Percentiles rank a stretch among this genome's conserved stretches.
These are phyloP conservation scores for Pelargonium fulgidum DNA, from an alignment of 441 rosid genomes.

Conservation along the genomic window DNA sequence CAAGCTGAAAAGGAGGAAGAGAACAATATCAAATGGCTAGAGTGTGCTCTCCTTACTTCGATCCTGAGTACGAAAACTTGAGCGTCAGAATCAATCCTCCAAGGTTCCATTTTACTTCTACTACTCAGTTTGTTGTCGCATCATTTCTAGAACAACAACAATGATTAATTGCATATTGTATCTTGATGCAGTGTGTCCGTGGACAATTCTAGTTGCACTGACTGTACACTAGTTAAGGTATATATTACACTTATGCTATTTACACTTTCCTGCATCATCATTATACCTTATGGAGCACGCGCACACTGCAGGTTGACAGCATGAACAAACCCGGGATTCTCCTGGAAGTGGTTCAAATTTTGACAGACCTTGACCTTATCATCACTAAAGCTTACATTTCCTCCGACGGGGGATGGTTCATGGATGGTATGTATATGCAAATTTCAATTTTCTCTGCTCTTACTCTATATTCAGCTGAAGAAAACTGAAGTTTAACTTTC, in stretches of 20 bases:
- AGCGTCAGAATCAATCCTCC: slow-evolving; percentile 80
- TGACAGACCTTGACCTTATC: slow-evolving; percentile 74
- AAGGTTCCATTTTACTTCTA: slow-evolving; percentile 24
- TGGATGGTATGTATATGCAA: slow-evolving; percentile 46
- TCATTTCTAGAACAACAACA: too few species aligned
- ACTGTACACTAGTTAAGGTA: slow-evolving; percentile 73
- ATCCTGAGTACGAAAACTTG: slow-evolving; percentile 88
- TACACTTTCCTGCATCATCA: too few species aligned
- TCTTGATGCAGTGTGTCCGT: slow-evolving; percentile 59
- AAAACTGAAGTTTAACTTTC: not conserved
- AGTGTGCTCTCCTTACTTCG: slow-evolving; percentile 86
- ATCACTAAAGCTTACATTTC: slow-evolving; percentile 85
- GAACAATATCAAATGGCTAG: slow-evolving; percentile 41
- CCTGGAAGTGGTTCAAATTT: slow-evolving; percentile 84
- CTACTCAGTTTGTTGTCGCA: too few species aligned
- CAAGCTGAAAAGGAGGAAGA: too few species aligned
- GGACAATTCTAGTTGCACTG: slow-evolving; percentile 60
- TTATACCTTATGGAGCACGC: too few species aligned
- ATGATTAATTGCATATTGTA: too few species aligned
- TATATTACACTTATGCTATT: not conserved
- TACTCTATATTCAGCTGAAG: too few species aligned
- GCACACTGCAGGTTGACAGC: slow-evolving; percentile 55
- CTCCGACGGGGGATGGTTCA: slow-evolving; percentile 98
- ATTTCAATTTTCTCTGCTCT: too few species aligned
- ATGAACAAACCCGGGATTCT: slow-evolving; percentile 88